A percentile compares a stretch with the other conserved stretches of the same genome.
Conservation (phyloP, 1,139 yeast species). For the Hyphopichia wangnamkhiaoensis region DNA sequence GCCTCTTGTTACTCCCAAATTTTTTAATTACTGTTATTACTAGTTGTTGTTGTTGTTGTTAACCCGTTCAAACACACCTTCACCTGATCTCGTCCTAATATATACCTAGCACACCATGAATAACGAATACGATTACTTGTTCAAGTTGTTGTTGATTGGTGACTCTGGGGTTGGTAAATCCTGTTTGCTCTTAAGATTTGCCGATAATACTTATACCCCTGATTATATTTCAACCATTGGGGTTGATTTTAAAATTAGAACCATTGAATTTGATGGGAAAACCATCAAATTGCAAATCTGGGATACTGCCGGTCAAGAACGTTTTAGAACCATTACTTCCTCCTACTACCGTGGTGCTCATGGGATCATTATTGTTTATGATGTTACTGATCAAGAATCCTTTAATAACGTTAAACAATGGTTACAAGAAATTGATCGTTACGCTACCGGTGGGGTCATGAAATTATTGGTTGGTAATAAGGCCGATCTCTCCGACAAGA, state of each 20-base stretch:
- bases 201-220: conserved; percentile 96
- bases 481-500: conserved; percentile 91
- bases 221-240: conserved; percentile 98
- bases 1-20: not conserved
- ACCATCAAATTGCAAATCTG: conserved; percentile 96
- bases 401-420: conserved; percentile 97
- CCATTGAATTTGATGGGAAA: conserved; percentile 94
- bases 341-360: conserved; percentile 98
- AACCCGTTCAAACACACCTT: no score
- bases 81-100: conserved; percentile 2
- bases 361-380: conserved; percentile 96
- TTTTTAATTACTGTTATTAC: not conserved
- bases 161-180: conserved; percentile 99
- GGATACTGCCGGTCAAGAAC: conserved; percentile 99
- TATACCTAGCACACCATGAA: conserved; percentile 46
- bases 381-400: conserved; percentile 96
- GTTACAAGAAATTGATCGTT: conserved; percentile 98
- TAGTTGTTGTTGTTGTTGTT: no score
- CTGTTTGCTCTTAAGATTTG: conserved; percentile 89
- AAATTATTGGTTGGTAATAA: conserved; percentile 95
- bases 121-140: conserved; percentile 94
- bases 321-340: conserved; percentile 96
- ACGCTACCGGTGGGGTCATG: conserved; percentile 97
- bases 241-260: conserved; percentile 96
- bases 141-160: conserved; percentile 90